Base-by-base conservation (phyloP, 306 rosid species). In the Quercus rubra region DNA sequence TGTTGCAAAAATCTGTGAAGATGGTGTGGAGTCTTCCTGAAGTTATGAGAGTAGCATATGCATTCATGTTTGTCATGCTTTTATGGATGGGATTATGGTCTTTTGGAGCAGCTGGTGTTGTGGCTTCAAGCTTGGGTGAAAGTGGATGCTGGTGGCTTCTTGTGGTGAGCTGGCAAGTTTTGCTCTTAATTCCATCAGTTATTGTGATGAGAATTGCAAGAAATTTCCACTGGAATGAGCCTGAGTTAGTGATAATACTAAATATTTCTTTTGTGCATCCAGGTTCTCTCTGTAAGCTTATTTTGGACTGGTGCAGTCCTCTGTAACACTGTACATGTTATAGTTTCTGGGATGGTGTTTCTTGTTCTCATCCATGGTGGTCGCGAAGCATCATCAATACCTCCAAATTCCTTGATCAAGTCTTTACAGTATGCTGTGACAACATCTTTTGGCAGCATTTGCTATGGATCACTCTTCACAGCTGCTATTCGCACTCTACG, bases 111-210 rank as follows among this genome's bases (percentile, higher is more conserved):
- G 96, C 99, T 75, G 99, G 98, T 81, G 95, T 91, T 71, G 98
- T 95, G 83, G 99, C 99, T 73, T 95, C 97, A 74, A 88, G 96
- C 90, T 85, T 90, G 80, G 99, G 92, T 52, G 95, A 95, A 46
- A 85, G 96, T 74, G 97, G 97, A 78, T 92, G 94, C 78, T 95
- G 99, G 99, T 95, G 99, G 99, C 96, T 95, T 85, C 98, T 95
- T 90, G 97, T 89, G 99, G 99, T 95, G 99, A 95, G 99, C 91
- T 87, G 96, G 97, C 98, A 90, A 93, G 95, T 92, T 95, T 89
- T 89, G 81, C 91, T 85, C 87, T 90, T 87, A 83, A 64, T 90
- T 90, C 77, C 85, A 71, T 85, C 67, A 14, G 55, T 66, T 75
- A 75, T 78, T 58, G 67, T 70, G 41, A 81, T 51, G 62, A 75